Percentiles rank a stretch among this genome's conserved stretches.
Conservation (phyloP, 2,329 filamentous ascomycete genomes). For the Hirsutella thompsonii region DNA sequence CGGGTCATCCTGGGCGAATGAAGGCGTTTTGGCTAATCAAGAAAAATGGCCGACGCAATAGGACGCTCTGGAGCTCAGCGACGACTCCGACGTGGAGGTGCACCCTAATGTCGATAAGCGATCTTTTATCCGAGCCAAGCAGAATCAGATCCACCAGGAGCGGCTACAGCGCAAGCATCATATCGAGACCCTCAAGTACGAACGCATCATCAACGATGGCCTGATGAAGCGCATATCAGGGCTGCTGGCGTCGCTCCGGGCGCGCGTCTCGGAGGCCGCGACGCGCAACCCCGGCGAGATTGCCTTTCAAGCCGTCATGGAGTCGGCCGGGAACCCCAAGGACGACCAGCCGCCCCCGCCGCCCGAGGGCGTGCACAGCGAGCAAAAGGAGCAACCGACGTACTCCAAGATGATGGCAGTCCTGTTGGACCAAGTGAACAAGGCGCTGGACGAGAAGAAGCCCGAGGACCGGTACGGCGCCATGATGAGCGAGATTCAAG, state of each 20-base stretch:
- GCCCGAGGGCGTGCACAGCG: slow-evolving; percentile 66
- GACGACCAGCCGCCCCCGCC: slow-evolving; percentile 63
- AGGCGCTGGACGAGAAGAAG: slow-evolving; percentile 66
- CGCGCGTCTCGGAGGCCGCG: slow-evolving; percentile 56
- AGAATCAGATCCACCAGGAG: slow-evolving; percentile 91
- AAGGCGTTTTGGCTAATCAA: no score
- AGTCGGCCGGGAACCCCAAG: slow-evolving; percentile 57
- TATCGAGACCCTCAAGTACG: slow-evolving; percentile 86
- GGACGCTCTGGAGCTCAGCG: slow-evolving; percentile 90
- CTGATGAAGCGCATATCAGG: slow-evolving; percentile 72
- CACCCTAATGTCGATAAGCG: slow-evolving; percentile 98
- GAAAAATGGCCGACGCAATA: slow-evolving; percentile 17
- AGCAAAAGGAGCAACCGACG: slow-evolving; percentile 61
- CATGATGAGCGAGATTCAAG: slow-evolving; percentile 67
- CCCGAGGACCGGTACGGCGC: slow-evolving; percentile 54
- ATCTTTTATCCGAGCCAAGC: slow-evolving; percentile 97
- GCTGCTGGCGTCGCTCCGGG: slow-evolving; percentile 61
- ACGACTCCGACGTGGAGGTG: slow-evolving; percentile 96
- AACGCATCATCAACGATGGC: slow-evolving; percentile 84
- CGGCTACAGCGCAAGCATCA: slow-evolving; percentile 74
- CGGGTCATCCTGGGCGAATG: neutral
- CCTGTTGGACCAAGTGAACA: slow-evolving; percentile 86
- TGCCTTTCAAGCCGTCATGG: slow-evolving; percentile 81
- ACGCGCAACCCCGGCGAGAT: slow-evolving; percentile 61
- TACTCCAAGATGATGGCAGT: slow-evolving; percentile 98